Conservation (phyloP, 73 alveolate genomes). For the Effrenium voratum region DNA sequence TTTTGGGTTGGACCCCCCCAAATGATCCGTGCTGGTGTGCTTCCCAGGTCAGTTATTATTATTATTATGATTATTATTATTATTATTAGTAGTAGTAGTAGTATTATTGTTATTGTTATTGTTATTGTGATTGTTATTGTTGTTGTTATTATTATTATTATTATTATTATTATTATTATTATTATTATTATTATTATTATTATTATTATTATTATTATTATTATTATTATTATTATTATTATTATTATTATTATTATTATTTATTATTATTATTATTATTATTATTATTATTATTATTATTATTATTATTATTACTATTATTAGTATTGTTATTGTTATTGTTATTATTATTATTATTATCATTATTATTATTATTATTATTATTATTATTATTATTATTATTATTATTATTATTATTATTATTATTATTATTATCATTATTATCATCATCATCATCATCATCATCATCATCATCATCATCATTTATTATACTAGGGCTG, state of each 20-base stretch:
- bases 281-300: background rate
- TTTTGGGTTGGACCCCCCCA: too few species aligned
- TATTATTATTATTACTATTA: background rate
- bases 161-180: background rate
- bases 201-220: background rate
- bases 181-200: background rate
- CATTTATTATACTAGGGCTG: too few species aligned
- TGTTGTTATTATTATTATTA: background rate
- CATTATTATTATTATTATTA: background rate
- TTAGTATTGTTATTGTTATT: background rate
- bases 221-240: background rate
- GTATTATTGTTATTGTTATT: background rate
- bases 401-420: background rate
- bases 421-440: background rate
- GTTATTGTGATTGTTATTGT: background rate
- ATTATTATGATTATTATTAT: background rate
- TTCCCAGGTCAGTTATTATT: background rate
- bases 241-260: background rate
- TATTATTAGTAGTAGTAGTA: background rate
- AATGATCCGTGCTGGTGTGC: too few species aligned
- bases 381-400: background rate
- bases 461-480: background rate
- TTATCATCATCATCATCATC: background rate
- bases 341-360: too few species aligned
- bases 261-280: background rate